These are phyloP conservation scores for Fusarium liriodendri DNA, from an alignment of 2,329 filamentous ascomycete genomes.

Conservation along the genomic window DNA sequence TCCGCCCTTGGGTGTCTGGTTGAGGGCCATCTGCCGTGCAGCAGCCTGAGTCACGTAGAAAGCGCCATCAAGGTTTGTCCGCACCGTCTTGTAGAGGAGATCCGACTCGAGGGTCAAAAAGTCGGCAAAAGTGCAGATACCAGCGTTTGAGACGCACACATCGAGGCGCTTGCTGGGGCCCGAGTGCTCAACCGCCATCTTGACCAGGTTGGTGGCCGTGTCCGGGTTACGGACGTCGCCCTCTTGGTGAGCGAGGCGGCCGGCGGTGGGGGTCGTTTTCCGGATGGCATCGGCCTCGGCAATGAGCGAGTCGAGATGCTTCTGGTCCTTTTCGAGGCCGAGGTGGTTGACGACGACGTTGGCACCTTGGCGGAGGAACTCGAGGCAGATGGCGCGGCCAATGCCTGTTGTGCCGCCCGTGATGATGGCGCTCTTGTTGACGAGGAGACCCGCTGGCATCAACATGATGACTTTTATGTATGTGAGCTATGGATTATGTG, in stretches of 20 bases:
- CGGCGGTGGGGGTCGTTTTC: conserved; percentile 55
- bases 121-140: conserved; percentile 88
- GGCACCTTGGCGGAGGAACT: conserved; percentile 81
- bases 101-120: conserved; percentile 80
- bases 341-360: conserved; percentile 86
- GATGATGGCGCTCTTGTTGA: conserved; percentile 83
- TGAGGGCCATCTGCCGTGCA: conserved; percentile 80
- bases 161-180: conserved; percentile 70
- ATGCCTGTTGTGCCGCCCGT: conserved; percentile 90
- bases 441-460: conserved; percentile 66
- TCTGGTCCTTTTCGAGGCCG: conserved; percentile 63
- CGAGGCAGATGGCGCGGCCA: conserved; percentile 84
- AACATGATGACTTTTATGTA: conserved; percentile 51
- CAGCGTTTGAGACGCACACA: conserved; percentile 89
- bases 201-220: conserved; percentile 76
- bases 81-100: conserved; percentile 77
- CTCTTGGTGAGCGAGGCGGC: conserved; percentile 72
- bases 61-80: conserved; percentile 87
- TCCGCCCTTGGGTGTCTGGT: conserved; percentile 74
- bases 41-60: conserved; percentile 90
- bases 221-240: conserved; percentile 83
- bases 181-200: conserved; percentile 68
- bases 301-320: conserved; percentile 65
- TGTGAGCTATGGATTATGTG: not conserved
- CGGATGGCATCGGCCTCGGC: conserved; percentile 62